Evolutionary conservation across 768 basidiomycete species (phyloP).

Genomic region (Leccinum subgranulosum): DNA sequence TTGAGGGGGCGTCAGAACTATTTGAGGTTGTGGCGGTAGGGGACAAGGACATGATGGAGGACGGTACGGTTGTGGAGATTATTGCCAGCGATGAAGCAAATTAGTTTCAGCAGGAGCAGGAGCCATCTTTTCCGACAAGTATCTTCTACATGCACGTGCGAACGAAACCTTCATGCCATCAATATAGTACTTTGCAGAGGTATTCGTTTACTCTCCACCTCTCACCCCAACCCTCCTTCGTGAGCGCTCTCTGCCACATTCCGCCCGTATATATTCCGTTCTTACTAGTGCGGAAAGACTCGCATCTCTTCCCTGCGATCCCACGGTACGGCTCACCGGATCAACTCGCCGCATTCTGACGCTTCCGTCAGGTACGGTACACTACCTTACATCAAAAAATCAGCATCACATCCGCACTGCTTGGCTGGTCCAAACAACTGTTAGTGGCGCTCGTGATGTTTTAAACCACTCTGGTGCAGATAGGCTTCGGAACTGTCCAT

Average conservation of each 20-base stretch:
- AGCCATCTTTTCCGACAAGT: slow-evolving; percentile 13
- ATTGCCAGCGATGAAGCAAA: slow-evolving; percentile 15
- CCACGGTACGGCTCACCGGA: not conserved
- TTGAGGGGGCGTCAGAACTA: slow-evolving; percentile 50
- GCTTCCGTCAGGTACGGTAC: not conserved
- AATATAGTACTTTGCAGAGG: not conserved
- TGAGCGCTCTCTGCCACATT: not conserved
- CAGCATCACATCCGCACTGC: not conserved
- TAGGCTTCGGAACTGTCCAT: not conserved
- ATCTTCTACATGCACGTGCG: slow-evolving; percentile 10
- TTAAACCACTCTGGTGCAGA: not conserved
- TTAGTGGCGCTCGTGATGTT: not conserved
- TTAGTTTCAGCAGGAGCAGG: slow-evolving; percentile 8
- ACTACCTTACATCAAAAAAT: not conserved
- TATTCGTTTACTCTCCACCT: not conserved
- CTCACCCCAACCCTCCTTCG: not conserved
- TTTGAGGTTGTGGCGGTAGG: slow-evolving; percentile 58
- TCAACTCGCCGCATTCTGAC: not conserved
- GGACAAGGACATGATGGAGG: slow-evolving; percentile 59
- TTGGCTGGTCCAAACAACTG: not conserved
- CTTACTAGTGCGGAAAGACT: not conserved
- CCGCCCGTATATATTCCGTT: not conserved
- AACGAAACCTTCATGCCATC: slow-evolving; percentile 1
- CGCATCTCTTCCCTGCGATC: not conserved
- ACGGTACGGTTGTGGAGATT: slow-evolving; percentile 2